Percentiles rank a stretch among this genome's conserved stretches.
These are phyloP conservation scores for Lichtheimia ornata DNA, from an alignment of 371 early-diverging fungal species.

Conservation along the genomic window DNA sequence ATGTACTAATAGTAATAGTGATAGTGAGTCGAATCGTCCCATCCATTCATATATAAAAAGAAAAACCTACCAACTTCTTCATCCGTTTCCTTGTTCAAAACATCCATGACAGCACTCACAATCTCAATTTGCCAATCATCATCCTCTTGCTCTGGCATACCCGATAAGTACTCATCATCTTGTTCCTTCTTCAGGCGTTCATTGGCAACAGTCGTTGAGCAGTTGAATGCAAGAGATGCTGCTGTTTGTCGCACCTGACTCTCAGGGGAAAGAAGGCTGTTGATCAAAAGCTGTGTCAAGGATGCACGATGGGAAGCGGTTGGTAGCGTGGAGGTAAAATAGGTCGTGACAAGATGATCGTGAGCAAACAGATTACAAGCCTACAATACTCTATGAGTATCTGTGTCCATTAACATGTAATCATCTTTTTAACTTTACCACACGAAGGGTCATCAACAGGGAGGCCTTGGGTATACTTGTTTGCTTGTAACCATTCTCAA, in stretches of 20 bases:
- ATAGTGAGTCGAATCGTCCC: not conserved
- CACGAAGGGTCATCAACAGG: conserved; percentile 55
- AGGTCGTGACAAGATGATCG: conserved; percentile 39
- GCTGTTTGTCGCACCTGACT: conserved; percentile 63
- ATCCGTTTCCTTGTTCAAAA: conserved; percentile 57
- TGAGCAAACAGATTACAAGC: conserved; percentile 66
- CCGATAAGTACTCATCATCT: conserved; percentile 22
- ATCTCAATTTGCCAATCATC: conserved; percentile 74
- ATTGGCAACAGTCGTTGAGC: conserved; percentile 49
- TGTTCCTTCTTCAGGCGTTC: conserved; percentile 48
- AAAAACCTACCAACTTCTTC: conserved; percentile 41
- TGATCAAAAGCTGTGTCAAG: conserved; percentile 62
- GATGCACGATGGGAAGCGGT: conserved; percentile 39
- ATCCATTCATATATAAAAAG: not conserved
- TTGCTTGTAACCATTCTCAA: conserved; percentile 12
- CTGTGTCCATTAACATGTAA: not conserved
- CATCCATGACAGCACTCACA: conserved; percentile 63
- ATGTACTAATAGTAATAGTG: conserved; percentile 23
- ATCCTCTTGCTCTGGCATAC: conserved; percentile 52
- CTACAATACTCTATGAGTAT: conserved; percentile 11
- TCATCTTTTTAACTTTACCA: conserved; percentile 28
- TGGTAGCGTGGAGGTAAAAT: conserved; percentile 54
- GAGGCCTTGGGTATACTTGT: conserved; percentile 33
- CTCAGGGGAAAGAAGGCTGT: conserved; percentile 59
- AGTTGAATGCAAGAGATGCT: conserved; percentile 70